These are phyloP conservation scores for Fusarium chlamydosporum DNA, from an alignment of 2,329 filamentous ascomycete species.

Conservation along the genomic window DNA sequence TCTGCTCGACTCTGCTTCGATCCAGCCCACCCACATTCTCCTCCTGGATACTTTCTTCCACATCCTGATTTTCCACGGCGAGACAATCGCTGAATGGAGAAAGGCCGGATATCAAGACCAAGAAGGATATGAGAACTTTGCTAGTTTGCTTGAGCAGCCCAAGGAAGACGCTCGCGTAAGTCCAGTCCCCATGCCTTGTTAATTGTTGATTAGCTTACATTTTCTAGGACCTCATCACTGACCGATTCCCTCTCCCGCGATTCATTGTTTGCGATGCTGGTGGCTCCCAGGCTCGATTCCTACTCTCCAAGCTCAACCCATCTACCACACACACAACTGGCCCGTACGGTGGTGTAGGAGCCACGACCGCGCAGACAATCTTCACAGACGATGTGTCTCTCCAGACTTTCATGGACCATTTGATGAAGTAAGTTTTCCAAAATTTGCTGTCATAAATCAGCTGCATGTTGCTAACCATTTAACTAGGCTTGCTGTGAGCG, in stretches of 20 bases:
- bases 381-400: conserved; percentile 98
- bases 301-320: conserved; percentile 96
- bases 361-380: conserved; percentile 93
- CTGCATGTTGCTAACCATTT: not conserved
- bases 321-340: conserved; percentile 96
- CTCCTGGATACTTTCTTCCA: conserved; percentile 99
- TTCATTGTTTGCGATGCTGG: conserved; percentile 99
- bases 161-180: conserved; percentile 95
- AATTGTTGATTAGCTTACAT: conserved; percentile 41
- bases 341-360: conserved; percentile 88
- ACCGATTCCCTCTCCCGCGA: conserved; percentile 96
- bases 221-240: conserved; percentile 89
- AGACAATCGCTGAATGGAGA: conserved; percentile 97
- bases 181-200: conserved; percentile 30
- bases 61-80: conserved; percentile 98
- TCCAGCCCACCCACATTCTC: conserved; percentile 92
- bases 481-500: conserved; percentile 71
- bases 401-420: conserved; percentile 99
- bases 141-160: conserved; percentile 85
- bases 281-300: conserved; percentile 95
- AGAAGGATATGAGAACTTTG: conserved; percentile 98
- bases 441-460: not conserved
- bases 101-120: conserved; percentile 98
- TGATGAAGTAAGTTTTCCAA: conserved; percentile 85
- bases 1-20: conserved; percentile 95